Percentiles rank a stretch among this genome's conserved stretches.
phyloP scores from a whole-genome alignment of 1,284 basidiomycete genomes.

The Ganoderma lingzhi region DNA sequence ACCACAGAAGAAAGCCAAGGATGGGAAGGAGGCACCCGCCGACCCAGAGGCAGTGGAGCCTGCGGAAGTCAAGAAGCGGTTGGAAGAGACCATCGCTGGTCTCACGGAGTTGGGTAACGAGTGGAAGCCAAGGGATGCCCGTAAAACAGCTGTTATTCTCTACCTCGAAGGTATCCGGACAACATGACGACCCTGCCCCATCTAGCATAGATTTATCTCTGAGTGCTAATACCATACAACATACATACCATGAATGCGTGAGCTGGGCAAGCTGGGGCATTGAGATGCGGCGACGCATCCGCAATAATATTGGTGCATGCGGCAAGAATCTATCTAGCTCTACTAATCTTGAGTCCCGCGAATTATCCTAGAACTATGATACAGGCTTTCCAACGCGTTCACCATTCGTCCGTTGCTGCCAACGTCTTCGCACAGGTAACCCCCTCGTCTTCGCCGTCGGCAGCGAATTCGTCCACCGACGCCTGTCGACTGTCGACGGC shows the following conservation, averaged over 20 bases:
- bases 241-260: not conserved
- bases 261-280: not conserved
- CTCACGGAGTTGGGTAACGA: slow-evolving; percentile 59
- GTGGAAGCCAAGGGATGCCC: slow-evolving; percentile 55
- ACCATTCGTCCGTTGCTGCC: not conserved
- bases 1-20: slow-evolving; percentile 23
- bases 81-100: slow-evolving; percentile 49
- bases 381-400: slow-evolving; percentile 2
- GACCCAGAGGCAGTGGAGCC: slow-evolving; percentile 21
- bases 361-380: slow-evolving; percentile 9
- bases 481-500: slow-evolving; percentile 22
- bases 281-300: not conserved
- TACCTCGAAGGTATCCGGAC: slow-evolving; percentile 47
- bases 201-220: not conserved
- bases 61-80: slow-evolving; percentile 37
- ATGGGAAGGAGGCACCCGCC: not conserved
- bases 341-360: not conserved
- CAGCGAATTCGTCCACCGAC: slow-evolving; percentile 37
- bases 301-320: not conserved
- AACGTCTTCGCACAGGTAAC: slow-evolving; percentile 43
- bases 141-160: slow-evolving; percentile 48
- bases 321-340: not conserved
- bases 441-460: slow-evolving; percentile 49
- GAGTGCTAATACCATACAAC: not conserved
- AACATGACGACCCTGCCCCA: slow-evolving; percentile 9